A percentile compares a stretch with the other conserved stretches of the same genome.
These are phyloP conservation scores for Cystofilobasidium bisporidii DNA, from an alignment of 768 basidiomycete genomes.

Conservation along the genomic window DNA sequence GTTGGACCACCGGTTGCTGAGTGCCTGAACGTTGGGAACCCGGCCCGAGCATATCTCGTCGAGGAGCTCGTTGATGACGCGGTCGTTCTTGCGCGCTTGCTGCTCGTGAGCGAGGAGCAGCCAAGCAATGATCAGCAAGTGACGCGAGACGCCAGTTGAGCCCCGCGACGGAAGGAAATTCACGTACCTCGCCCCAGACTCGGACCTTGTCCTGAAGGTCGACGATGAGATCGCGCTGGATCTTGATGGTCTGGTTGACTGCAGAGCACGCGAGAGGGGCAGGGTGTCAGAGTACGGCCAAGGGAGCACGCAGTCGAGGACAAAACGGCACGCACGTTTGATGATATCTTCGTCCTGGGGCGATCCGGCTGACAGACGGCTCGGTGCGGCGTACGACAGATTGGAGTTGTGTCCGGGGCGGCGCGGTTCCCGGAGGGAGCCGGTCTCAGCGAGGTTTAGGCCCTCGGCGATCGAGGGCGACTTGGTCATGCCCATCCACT, in stretches of 20 bases:
- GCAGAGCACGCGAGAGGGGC: no score
- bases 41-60: not conserved
- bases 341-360: slow-evolving; percentile 10
- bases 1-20: not conserved
- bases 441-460: slow-evolving; percentile 15
- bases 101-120: not conserved
- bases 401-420: not conserved
- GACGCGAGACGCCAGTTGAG: no score
- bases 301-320: no score
- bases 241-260: slow-evolving; percentile 17
- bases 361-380: slow-evolving; percentile 2
- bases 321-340: not conserved
- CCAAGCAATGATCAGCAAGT: not conserved
- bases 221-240: slow-evolving; percentile 10
- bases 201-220: not conserved
- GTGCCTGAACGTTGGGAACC: not conserved
- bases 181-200: slow-evolving; percentile 13
- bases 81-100: slow-evolving; percentile 8
- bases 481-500: slow-evolving; percentile 6
- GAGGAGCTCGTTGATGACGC: slow-evolving; percentile 14
- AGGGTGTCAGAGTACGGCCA: not conserved
- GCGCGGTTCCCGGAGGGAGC: not conserved
- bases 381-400: not conserved
- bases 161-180: no score
- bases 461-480: slow-evolving; percentile 23